These are phyloP conservation scores for Daldinia sp. DNA, from an alignment of 2,329 filamentous ascomycete genomes.

Conservation along the genomic window DNA sequence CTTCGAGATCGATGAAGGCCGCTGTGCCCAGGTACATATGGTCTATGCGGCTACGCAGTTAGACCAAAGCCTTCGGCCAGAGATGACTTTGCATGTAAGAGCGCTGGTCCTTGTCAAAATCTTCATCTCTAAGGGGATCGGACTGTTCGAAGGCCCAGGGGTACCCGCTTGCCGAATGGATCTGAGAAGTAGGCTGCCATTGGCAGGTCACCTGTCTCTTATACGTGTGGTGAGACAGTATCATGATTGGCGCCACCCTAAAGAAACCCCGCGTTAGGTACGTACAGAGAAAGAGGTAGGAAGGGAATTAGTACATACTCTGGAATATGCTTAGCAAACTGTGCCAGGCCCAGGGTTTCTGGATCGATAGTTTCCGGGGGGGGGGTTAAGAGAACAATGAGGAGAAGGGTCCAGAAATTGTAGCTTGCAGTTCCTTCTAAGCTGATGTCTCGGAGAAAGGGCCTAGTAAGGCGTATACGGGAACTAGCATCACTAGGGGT, in stretches of 20 bases:
- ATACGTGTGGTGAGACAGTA: conserved; percentile 1
- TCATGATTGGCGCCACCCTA: not conserved
- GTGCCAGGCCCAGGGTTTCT: not conserved
- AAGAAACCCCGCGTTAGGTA: conserved; percentile 6
- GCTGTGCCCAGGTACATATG: conserved; percentile 2
- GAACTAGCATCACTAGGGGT: not conserved
- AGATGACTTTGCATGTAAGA: conserved; percentile 7
- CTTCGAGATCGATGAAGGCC: not conserved
- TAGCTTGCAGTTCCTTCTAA: not conserved
- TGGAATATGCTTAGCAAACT: conserved; percentile 1
- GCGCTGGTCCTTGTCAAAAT: conserved; percentile 7
- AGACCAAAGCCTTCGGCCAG: conserved; percentile 4
- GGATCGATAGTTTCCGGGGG: not conserved
- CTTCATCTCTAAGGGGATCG: conserved; percentile 3
- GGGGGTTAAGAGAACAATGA: not conserved
- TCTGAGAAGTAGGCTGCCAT: conserved; percentile 10
- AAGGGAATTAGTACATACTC: conserved; percentile 5
- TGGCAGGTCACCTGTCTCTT: conserved; percentile 9
- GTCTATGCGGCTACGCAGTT: conserved; percentile 9
- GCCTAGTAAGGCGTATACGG: not conserved
- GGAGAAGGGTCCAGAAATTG: not conserved
- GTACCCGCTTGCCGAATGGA: conserved; percentile 1
- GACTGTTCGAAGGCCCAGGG: conserved; percentile 6
- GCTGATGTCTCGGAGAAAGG: not conserved
- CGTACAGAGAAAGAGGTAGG: conserved; percentile 3